These are phyloP conservation scores for Saccharomyces pastorianus DNA, from an alignment of 1,139 yeast species.

Conservation along the genomic window DNA sequence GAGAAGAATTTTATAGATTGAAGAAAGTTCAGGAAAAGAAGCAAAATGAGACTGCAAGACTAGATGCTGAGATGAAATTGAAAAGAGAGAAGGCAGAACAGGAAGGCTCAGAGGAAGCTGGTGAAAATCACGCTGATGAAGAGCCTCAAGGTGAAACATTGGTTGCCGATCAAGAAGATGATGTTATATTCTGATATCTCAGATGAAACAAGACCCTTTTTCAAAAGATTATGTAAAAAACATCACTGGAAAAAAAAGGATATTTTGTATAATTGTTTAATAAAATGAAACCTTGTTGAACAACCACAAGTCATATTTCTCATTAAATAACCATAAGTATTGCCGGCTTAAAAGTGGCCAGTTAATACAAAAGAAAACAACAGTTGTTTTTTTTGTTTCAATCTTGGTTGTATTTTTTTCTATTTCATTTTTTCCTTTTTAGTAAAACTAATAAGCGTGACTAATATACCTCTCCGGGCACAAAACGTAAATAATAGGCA, in stretches of 20 bases:
- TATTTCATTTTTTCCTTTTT: background rate
- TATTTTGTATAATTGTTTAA: background rate
- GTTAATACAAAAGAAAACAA: background rate
- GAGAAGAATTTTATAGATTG: conserved; percentile 94
- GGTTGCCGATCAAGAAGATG: conserved; percentile 41
- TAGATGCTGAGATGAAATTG: conserved; percentile 31
- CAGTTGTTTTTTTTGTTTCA: background rate
- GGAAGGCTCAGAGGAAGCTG: conserved; percentile 8
- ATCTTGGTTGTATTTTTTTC: background rate
- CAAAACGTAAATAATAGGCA: background rate
- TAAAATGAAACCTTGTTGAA: background rate
- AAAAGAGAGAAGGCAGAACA: conserved; percentile 17
- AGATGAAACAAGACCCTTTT: background rate
- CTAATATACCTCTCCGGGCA: background rate
- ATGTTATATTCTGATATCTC: conserved; percentile 38
- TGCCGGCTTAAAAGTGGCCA: background rate
- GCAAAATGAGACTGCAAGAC: conserved; percentile 44
- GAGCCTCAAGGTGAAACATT: conserved; percentile 25
- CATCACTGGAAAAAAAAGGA: background rate
- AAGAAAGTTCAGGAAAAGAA: conserved; percentile 94
- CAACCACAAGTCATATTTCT: background rate
- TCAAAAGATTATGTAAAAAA: background rate
- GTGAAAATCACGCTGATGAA: conserved; percentile 4
- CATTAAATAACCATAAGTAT: background rate
- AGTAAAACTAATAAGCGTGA: background rate